Base-by-base conservation (phyloP, 2,329 filamentous ascomycete species). In the Ophiognomonia clavigignenti-juglandacearum region DNA sequence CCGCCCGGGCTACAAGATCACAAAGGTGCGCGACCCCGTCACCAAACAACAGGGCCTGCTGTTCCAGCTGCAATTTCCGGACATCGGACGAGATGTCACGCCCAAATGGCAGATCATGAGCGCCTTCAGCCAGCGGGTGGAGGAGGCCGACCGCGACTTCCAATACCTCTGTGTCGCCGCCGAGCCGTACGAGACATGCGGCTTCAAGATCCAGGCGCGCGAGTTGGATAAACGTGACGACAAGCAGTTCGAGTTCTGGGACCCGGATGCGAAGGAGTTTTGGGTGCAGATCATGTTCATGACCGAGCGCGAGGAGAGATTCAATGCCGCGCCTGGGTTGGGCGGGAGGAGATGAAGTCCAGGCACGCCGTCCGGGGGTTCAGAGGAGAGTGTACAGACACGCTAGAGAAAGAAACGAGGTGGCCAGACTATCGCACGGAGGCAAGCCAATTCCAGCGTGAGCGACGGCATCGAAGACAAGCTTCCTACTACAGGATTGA, bases 281-380 rank as follows among this genome's bases (percentile, higher is more conserved):
- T 97, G 90, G 88, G 80, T 96, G 34, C 93, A 97, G 74, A 79
- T 98, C 55, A 87, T 97, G 75, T 98, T 97, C 71, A 93, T 96
- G 80, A 97, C 93, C 32, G 93, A 98, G 74, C 82, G 93, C 54
- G 93, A 97, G 70, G 92, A 96, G 76, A 77, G 90, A 51, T 97
- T 83, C 54, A 82, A 80, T 41, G 79, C 80, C 16, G 81, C 82
- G 45, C 81, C 81, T 1, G 81, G 81, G 11, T 60, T 84, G 57
- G 74, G 74, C 22, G 71, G 71, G 2, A 63, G 74, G 59, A 63
- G 68, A 57, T 77, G 60, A 66, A 16, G 32, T 14, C 8, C 3
- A 16, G 11, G 14, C 9, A 34, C n/a, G 29, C 26, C 26, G n/a
- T n/a, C n/a, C n/a, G n/a, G n/a, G n/a, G n/a, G n/a, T n/a, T n/a